Base-by-base conservation (phyloP, 352 stramenopile species). In the Phytophthora litchii region DNA sequence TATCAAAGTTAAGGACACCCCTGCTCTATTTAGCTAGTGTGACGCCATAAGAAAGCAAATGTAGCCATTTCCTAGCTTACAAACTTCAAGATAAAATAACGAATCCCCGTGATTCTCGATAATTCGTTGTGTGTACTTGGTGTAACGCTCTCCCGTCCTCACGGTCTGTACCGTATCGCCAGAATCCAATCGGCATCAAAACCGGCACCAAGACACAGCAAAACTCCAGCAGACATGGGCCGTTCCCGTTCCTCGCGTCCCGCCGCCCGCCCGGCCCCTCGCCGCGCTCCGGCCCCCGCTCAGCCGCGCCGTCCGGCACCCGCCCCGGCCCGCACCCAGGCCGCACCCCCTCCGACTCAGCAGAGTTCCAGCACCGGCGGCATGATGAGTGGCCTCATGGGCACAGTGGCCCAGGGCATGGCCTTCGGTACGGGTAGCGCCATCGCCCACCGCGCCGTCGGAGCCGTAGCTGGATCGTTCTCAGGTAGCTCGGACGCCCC, bases 361-460 rank as follows among this genome's bases (percentile, higher is more conserved):
- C 68, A 67, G 38, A 80, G 79, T 61, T 67, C 74, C 55, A 68
- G 75, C 59, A 70, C 74, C 58, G 70, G 84, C 44, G 77, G 82
- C 53, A 98, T 99, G 93, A 88, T 99, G 60, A 79, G 88, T 35
- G 95, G 95, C 32, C 95, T 99, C 66, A 97, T 97, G 72, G 87
- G 89, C 60, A 98, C 95, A 29, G 97, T 99, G 61, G 94, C 91
- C 19, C 89, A 98, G 77, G 97, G 97, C 59, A 99, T 99, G 91
- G 96, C 96, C n/a, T 99, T 99, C 72, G 97, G 97, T 67, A 98
- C 94, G 45, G 97, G 97, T 62, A 98, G 88, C 49, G 94, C 95
- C 29, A 97, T 99, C 58, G 97, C 95, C 14, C 96, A 99, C 72
- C 92, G 89, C 46, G 96, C 83, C 4, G 87, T 94, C n/a, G 82